Evolutionary conservation across 2,329 filamentous ascomycete species (phyloP), one percentile per base, ranked within the genome.

Genomic region (Penicillium sp.): DNA sequence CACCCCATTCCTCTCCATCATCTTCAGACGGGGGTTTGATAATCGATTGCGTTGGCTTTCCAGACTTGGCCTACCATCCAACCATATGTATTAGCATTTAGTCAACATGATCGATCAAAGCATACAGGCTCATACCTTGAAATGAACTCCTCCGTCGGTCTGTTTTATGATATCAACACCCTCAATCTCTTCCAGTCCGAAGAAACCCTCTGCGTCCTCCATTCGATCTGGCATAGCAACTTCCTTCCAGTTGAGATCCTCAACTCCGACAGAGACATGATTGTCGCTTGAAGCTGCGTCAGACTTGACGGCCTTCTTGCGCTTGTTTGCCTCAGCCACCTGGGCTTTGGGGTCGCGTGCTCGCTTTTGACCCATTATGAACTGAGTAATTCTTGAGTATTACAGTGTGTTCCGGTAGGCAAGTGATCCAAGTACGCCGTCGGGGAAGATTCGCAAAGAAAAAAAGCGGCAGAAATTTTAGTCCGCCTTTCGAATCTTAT

Each of bases 201-300:
- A 95, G 73, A 99, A 97, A 0, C 94, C 94, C 62, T 95, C 92
- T n/a, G 90, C 90, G 76, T 97, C 91, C 45, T 93, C 87, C 65
- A 92, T 81, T 70, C 89, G 86, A 69, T 92, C 89, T 7, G 91
- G 90, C 65, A 88, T 78, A 36, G 78, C 71, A 4, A 94, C 85
- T 21, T 85, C 79, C 60, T 82, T 83, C 86, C 86, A 89, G 67
- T 78, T 76, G 55, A 88, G 75, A 39, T 82, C 77, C 58, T 86
- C 80, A 34, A 83, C 60, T 25, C 66, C 68, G 50, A 77, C 65
- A 38, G 72, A 47, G 38, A 64, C 66, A 46, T 73, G 64, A 52
- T 54, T 57, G 23, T 69, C 66, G 38, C 61, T 57, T 4, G 61
- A 33, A 19, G 58, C 56, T 45, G 54, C 46, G 39, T 38, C 53